Evolutionary conservation across 139 green algal genomes (phyloP).

Genomic region (Astrephomene gubernaculifera): DNA sequence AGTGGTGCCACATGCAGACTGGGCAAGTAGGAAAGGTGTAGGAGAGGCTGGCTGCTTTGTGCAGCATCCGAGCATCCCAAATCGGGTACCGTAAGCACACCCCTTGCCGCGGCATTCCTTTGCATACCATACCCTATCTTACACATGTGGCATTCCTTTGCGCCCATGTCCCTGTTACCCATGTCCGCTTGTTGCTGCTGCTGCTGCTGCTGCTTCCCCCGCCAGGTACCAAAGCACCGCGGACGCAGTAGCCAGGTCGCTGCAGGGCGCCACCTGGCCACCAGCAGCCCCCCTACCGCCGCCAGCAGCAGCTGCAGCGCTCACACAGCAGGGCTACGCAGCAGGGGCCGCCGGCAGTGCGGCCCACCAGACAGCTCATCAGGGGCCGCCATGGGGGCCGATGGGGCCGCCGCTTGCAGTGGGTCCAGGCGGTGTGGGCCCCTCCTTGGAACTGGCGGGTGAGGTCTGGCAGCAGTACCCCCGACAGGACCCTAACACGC

Average conservation of each 20-base stretch:
- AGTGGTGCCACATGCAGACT: too few relatives aligned
- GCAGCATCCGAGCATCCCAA: background rate
- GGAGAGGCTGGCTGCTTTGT: too few relatives aligned
- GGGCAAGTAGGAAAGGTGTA: too few relatives aligned
- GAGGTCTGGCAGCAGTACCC: too few relatives aligned
- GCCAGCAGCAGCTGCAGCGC: background rate
- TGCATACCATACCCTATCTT: too few relatives aligned
- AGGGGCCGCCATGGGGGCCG: background rate
- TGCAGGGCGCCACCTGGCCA: background rate
- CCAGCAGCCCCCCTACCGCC: background rate
- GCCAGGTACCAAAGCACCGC: conserved; percentile 27
- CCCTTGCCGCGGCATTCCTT: background rate
- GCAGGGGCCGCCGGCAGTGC: background rate
- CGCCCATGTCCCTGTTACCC: background rate
- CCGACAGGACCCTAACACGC: too few relatives aligned
- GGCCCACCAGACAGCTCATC: background rate
- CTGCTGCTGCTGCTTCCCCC: too few relatives aligned
- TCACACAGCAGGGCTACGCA: background rate
- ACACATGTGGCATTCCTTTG: background rate
- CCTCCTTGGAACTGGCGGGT: too few relatives aligned
- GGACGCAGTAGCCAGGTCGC: background rate
- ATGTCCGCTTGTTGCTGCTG: too few relatives aligned
- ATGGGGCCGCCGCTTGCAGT: background rate
- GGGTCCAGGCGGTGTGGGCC: too few relatives aligned
- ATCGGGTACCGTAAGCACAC: too few relatives aligned